phyloP scores from a whole-genome alignment of 108 stramenopile species.

The Cyclotella atomus region DNA sequence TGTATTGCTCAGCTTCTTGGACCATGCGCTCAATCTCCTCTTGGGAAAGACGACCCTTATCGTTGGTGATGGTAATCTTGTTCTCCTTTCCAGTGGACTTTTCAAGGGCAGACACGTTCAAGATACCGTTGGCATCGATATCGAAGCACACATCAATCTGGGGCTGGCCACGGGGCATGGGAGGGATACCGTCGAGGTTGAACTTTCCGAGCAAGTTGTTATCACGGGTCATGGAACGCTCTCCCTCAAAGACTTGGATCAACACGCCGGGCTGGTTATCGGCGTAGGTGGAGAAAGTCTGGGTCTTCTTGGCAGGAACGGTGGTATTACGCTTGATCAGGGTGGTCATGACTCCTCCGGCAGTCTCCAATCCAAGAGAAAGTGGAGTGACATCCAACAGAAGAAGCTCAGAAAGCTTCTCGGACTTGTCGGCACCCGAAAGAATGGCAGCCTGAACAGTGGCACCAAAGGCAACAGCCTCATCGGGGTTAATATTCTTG shows the following conservation, averaged over 20 bases:
- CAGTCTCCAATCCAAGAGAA: constrained; percentile 97
- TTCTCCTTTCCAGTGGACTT: constrained; percentile 99
- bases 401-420: constrained; percentile 96
- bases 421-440: constrained; percentile 92
- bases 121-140: constrained; percentile 89
- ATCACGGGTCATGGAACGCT: constrained; percentile 99
- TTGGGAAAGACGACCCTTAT: constrained; percentile 98
- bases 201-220: constrained; percentile 99
- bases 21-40: constrained; percentile 99
- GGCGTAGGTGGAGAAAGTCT: constrained; percentile 98
- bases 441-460: constrained; percentile 96
- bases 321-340: constrained; percentile 95
- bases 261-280: constrained; percentile 99
- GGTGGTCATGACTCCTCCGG: constrained; percentile 96
- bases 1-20: constrained; percentile 97
- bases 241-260: constrained; percentile 99
- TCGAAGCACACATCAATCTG: constrained; percentile 99
- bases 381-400: constrained; percentile 98
- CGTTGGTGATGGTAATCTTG: constrained; percentile 99
- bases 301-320: constrained; percentile 98
- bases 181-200: constrained; percentile 98
- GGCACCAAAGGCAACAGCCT: constrained; percentile 96
- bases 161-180: constrained; percentile 99
- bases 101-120: constrained; percentile 96
- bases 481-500: constrained; percentile 97